These are phyloP conservation scores for Sanghuangporus sanghuang DNA, from an alignment of 1,284 basidiomycete species.

Conservation along the genomic window DNA sequence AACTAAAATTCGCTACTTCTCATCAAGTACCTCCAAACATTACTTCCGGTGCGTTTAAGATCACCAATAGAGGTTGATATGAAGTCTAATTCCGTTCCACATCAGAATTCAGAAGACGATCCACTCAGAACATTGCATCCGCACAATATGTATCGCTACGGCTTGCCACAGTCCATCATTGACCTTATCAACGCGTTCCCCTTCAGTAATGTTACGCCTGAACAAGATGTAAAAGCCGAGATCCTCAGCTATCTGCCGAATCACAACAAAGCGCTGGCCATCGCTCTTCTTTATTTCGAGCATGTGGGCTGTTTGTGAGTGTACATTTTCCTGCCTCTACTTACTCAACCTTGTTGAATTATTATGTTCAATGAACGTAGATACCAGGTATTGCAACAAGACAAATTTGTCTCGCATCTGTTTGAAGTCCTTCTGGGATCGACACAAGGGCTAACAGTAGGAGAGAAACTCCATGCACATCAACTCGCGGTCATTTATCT, in stretches of 20 bases:
- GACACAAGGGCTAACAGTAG: slow-evolving; percentile 15
- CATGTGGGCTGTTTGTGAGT: slow-evolving; percentile 45
- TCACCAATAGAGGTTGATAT: not conserved
- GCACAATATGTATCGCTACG: slow-evolving; percentile 20
- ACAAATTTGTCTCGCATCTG: slow-evolving; percentile 1
- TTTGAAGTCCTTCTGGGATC: slow-evolving; percentile 6
- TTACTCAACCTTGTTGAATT: not conserved
- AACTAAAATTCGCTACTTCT: slow-evolving; percentile 7
- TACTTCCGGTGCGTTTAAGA: slow-evolving; percentile 32
- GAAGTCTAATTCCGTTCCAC: not conserved
- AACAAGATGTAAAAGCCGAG: slow-evolving; percentile 32
- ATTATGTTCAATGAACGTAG: not conserved
- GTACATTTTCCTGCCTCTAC: not conserved
- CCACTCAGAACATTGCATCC: not conserved
- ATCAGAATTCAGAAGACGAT: slow-evolving; percentile 25
- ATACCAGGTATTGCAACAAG: slow-evolving; percentile 7
- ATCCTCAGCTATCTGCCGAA: slow-evolving; percentile 39
- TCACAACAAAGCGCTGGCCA: slow-evolving; percentile 32
- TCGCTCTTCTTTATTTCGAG: slow-evolving; percentile 39
- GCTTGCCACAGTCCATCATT: slow-evolving; percentile 38
- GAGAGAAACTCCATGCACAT: slow-evolving; percentile 40
- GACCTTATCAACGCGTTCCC: slow-evolving; percentile 45
- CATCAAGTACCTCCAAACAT: slow-evolving; percentile 38
- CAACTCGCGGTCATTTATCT: slow-evolving; percentile 46
- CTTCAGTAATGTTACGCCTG: slow-evolving; percentile 35